Evolutionary conservation across 768 basidiomycete species (phyloP), one percentile per base, ranked within the genome.

Genomic region (Guyanaporus albipodus): DNA sequence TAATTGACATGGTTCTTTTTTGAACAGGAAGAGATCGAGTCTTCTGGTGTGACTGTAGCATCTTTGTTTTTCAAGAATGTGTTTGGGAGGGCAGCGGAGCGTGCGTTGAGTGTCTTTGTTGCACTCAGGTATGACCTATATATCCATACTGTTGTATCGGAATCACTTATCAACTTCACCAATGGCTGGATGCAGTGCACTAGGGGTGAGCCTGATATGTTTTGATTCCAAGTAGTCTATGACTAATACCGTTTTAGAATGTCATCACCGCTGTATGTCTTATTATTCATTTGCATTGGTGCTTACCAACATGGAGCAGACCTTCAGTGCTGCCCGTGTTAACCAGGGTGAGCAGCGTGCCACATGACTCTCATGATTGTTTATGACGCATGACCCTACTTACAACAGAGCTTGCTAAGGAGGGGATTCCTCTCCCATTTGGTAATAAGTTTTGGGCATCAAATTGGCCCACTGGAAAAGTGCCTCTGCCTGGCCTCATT

Each of bases 381-480:
- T 17, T 11, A 7, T 8, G 2, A 11, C 2, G 10, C 4, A 0
- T 9, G 15, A 4, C 4, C 37, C 10, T 10, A 32, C 23, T 33
- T 2, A 2, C n/a, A 6, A 36, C 39, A 75, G 80, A 82, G 43
- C 73, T 82, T 5, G 79, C 79, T 3, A 82, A 82, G 52, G 79
- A 80, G 55, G 80, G 79, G 0, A 66, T 81, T n/a, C 79, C 79
- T 14, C 68, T 82, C 1, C 80, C 80, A 2, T 79, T 79, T 41
- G 78, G 77, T 4, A 80, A 75, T 50, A 70, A 64, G 19, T 77
- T 81, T 54, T 80, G 78, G 79, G 79, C 79, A 2, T 77, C 76
- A 2, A 80, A 80, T 53, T 79, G 77, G 78, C 77, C 78, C 2
- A 76, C 74, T 3, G 76, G 77, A 11, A 76, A 74, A 51, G 72